Evolutionary conservation across 176 grass and related monocot genomes (phyloP).

Genomic region (Miscanthus lutarioriparius): DNA sequence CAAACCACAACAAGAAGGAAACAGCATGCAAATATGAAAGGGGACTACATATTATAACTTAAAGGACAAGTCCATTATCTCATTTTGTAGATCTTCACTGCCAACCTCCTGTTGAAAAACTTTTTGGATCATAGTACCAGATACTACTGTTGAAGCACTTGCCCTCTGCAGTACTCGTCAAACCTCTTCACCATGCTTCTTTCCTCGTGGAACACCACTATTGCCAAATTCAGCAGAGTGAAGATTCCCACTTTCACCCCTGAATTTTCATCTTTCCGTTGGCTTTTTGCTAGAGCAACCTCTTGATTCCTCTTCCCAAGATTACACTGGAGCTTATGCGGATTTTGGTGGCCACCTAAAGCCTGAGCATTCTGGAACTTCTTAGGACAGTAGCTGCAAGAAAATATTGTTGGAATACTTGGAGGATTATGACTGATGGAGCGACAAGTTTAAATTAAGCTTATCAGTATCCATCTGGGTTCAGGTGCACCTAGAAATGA

Average conservation of each 20-base stretch:
- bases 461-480: conserved; percentile 3
- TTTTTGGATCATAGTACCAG: conserved; percentile 16
- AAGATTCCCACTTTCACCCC: background rate
- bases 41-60: conserved; percentile 18
- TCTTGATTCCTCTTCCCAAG: conserved; percentile 30
- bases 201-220: too few relatives aligned
- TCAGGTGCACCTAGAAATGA: conserved; percentile 28
- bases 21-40: background rate
- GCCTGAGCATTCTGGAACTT: conserved; percentile 32
- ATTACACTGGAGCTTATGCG: conserved; percentile 26
- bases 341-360: conserved; percentile 38
- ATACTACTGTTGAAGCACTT: conserved; percentile 22
- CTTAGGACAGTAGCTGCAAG: conserved; percentile 25
- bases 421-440: conserved; percentile 10
- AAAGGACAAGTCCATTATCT: conserved; percentile 5
- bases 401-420: background rate
- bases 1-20: conserved; percentile 3
- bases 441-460: conserved; percentile 7
- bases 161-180: background rate
- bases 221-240: background rate
- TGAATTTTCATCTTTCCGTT: conserved; percentile 16
- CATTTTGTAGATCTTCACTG: background rate
- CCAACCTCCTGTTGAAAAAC: background rate
- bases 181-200: too few relatives aligned
- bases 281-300: background rate